These are phyloP conservation scores for Suhomyces chickasaworum DNA, from an alignment of 1,139 yeast genomes.

Conservation along the genomic window DNA sequence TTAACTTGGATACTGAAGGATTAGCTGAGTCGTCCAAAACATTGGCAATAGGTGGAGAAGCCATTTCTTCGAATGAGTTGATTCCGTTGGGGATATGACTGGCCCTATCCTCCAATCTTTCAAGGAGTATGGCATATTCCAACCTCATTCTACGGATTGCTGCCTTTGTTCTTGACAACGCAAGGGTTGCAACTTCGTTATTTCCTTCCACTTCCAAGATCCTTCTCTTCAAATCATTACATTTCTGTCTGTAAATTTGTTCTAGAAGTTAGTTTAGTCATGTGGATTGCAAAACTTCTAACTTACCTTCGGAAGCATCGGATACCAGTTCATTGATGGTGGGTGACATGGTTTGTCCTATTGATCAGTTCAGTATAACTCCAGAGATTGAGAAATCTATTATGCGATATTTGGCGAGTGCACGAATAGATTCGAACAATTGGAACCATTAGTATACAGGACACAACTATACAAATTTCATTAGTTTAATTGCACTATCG, in stretches of 20 bases:
- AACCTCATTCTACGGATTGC: conserved; percentile 78
- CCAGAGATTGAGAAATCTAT: not conserved
- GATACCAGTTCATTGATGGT: conserved; percentile 2
- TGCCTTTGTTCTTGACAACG: conserved; percentile 75
- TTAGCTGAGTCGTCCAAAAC: conserved; percentile 37
- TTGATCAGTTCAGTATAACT: not conserved
- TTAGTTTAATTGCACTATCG: not conserved
- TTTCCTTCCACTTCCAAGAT: conserved; percentile 75
- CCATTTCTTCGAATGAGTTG: conserved; percentile 40
- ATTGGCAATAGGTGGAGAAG: conserved; percentile 46
- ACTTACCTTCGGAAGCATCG: conserved; percentile 1
- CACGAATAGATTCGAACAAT: not conserved
- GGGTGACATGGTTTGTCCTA: not conserved
- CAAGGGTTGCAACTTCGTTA: conserved; percentile 77
- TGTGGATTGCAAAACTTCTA: not conserved
- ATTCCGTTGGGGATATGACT: conserved; percentile 35
- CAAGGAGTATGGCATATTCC: conserved; percentile 79
- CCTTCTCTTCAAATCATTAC: conserved; percentile 70
- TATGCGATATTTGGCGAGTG: not conserved
- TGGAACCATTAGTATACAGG: not conserved
- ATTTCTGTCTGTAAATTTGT: conserved; percentile 56
- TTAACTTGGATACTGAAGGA: conserved; percentile 21
- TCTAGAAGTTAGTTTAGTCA: conserved; percentile 24
- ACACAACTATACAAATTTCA: not conserved
- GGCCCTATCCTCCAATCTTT: conserved; percentile 69